Percentiles rank a stretch among this genome's conserved stretches.
phyloP scores from a whole-genome alignment of 352 stramenopile species.

The Globisporangium takayamanum region DNA sequence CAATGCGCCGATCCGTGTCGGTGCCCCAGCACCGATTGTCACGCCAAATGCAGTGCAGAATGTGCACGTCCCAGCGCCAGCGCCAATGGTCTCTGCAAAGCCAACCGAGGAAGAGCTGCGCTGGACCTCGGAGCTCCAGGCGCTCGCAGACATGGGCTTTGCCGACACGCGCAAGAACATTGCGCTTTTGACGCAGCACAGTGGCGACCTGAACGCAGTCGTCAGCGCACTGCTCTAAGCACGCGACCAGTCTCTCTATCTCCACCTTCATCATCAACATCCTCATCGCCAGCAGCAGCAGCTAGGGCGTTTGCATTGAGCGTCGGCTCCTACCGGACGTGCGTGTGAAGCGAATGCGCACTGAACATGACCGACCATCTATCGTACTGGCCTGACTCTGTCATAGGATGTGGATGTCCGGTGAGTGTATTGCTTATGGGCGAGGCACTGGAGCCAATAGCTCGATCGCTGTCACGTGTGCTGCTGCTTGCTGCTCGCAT shows the following conservation, averaged over 20 bases:
- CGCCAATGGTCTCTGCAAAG: slow-evolving; percentile 18
- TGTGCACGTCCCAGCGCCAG: slow-evolving; percentile 26
- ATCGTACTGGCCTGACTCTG: too few species aligned
- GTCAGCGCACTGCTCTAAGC: slow-evolving; percentile 44
- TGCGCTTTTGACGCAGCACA: slow-evolving; percentile 43
- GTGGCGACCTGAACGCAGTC: slow-evolving; percentile 61
- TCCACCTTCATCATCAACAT: too few species aligned
- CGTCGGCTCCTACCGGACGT: too few species aligned
- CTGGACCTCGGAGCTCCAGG: slow-evolving; percentile 39
- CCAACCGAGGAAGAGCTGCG: slow-evolving; percentile 33
- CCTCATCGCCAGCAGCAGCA: too few species aligned
- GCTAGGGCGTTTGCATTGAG: too few species aligned
- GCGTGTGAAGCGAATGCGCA: too few species aligned
- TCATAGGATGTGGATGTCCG: too few species aligned
- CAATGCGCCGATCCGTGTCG: slow-evolving; percentile 26
- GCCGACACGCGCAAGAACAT: slow-evolving; percentile 46
- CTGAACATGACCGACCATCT: too few species aligned
- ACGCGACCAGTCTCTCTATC: neutral
- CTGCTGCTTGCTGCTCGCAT: slow-evolving; percentile 1
- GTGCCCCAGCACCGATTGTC: slow-evolving; percentile 25
- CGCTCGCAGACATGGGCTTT: slow-evolving; percentile 70
- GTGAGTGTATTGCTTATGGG: too few species aligned
- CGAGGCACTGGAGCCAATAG: too few species aligned
- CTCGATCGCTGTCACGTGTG: neutral
- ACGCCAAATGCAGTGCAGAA: slow-evolving; percentile 11